These are phyloP conservation scores for Trypanosomatidae sp. DNA, from an alignment of 208 protist species.

Conservation along the genomic window DNA sequence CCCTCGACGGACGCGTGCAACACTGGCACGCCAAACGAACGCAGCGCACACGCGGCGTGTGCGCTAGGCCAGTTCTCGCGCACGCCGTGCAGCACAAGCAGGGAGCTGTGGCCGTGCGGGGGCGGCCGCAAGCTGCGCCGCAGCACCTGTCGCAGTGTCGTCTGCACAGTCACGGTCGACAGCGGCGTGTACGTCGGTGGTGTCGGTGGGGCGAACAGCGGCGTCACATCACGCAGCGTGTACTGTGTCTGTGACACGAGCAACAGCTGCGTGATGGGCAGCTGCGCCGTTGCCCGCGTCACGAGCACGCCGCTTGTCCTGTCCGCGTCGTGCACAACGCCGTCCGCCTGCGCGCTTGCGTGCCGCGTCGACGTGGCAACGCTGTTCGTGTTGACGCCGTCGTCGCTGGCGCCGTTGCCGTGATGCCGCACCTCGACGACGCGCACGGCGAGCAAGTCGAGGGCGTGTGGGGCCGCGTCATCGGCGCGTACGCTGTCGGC, in stretches of 20 bases:
- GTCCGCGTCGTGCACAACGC: too few species aligned
- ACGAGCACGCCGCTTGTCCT: constrained; percentile 1
- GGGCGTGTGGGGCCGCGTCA: constrained; percentile 2
- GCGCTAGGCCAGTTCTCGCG: constrained; percentile 45
- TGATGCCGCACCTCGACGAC: constrained; percentile 12
- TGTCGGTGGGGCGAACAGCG: constrained; percentile 21
- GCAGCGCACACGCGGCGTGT: constrained; percentile 23
- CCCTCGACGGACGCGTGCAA: constrained; percentile 25
- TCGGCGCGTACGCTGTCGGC: neutral
- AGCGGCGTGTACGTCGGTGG: neutral
- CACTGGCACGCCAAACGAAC: constrained; percentile 17
- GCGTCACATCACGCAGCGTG: constrained; percentile 14
- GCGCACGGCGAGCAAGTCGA: constrained; percentile 22
- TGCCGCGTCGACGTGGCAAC: too few species aligned
- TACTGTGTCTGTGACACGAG: constrained; percentile 16
- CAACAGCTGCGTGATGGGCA: constrained; percentile 11
- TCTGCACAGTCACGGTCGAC: neutral
- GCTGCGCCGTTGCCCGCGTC: neutral
- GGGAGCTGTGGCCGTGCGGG: too few species aligned
- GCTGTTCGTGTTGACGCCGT: too few species aligned
- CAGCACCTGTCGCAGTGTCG: neutral
- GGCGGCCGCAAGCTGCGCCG: neutral
- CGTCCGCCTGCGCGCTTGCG: too few species aligned
- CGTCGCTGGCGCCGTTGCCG: neutral
- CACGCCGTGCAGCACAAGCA: constrained; percentile 56